A percentile compares a stretch with the other conserved stretches of the same genome.
phyloP scores from a whole-genome alignment of 805 yeast genomes.

The Candida silvicultrix region DNA sequence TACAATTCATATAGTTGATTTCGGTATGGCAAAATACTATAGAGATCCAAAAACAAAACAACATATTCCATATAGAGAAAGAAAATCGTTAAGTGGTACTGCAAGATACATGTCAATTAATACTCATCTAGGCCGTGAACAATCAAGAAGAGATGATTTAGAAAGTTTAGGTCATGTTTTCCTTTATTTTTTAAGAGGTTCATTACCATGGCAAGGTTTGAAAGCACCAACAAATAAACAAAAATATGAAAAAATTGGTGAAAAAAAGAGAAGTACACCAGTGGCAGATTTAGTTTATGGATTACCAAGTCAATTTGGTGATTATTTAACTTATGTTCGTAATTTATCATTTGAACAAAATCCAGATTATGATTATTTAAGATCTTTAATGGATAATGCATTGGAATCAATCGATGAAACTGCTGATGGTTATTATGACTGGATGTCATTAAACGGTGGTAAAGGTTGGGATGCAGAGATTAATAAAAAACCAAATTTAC shows the following conservation, averaged over 20 bases:
- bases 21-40: slow-evolving; percentile 98
- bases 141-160: slow-evolving; percentile 91
- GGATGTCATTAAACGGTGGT: slow-evolving; percentile 96
- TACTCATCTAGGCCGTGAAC: slow-evolving; percentile 96
- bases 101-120: slow-evolving; percentile 98
- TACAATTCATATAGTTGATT: slow-evolving; percentile 84
- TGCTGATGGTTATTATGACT: slow-evolving; percentile 90
- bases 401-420: slow-evolving; percentile 62
- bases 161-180: slow-evolving; percentile 97
- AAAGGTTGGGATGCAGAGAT: slow-evolving; percentile 91
- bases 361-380: slow-evolving; percentile 88
- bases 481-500: slow-evolving; percentile 88
- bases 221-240: slow-evolving; percentile 98
- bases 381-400: slow-evolving; percentile 72
- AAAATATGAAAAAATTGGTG: slow-evolving; percentile 96
- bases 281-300: slow-evolving; percentile 73
- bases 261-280: slow-evolving; percentile 86
- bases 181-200: slow-evolving; percentile 89
- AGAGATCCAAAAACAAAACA: slow-evolving; percentile 94
- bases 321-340: slow-evolving; percentile 84
- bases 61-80: slow-evolving; percentile 95
- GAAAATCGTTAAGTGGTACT: slow-evolving; percentile 92
- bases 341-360: slow-evolving; percentile 86
- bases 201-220: slow-evolving; percentile 97
- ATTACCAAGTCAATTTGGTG: slow-evolving; percentile 82